phyloP scores from a whole-genome alignment of 1,284 basidiomycete genomes.

The Austroboletus niveus region DNA sequence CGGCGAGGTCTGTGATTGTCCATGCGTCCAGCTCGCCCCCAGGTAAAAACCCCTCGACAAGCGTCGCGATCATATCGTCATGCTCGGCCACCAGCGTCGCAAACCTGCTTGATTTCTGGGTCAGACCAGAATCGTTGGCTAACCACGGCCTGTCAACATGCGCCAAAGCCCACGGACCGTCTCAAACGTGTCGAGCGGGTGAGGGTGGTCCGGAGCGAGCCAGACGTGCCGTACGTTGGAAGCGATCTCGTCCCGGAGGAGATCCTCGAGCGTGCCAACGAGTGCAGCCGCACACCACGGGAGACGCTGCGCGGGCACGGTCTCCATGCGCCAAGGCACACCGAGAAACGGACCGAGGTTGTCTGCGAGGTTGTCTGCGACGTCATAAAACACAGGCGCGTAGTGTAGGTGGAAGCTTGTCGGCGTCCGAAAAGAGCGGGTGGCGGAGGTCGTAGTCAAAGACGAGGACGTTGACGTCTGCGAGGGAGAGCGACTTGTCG shows the following conservation, averaged over 20 bases:
- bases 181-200: conserved; percentile 19
- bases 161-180: not conserved
- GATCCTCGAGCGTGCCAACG: conserved; percentile 38
- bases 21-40: conserved; percentile 40
- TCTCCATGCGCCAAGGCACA: conserved; percentile 54
- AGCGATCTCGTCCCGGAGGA: conserved; percentile 33
- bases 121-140: conserved; percentile 1
- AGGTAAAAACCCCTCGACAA: conserved; percentile 39
- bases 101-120: conserved; percentile 43
- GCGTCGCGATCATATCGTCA: conserved; percentile 38
- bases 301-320: conserved; percentile 37
- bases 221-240: conserved; percentile 39
- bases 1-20: conserved; percentile 39
- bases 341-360: conserved; percentile 40
- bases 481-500: conserved; percentile 10
- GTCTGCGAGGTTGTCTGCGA: conserved; percentile 36
- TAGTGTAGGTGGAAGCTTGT: conserved; percentile 31
- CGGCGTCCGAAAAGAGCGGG: conserved; percentile 33
- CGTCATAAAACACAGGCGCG: conserved; percentile 36
- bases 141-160: too few species aligned
- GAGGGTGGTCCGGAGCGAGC: conserved; percentile 49
- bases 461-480: conserved; percentile 37
- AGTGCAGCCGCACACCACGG: conserved; percentile 45
- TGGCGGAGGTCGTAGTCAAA: conserved; percentile 47
- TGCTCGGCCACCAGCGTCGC: conserved; percentile 36